Percentiles rank a stretch among this genome's conserved stretches.
These are phyloP conservation scores for Wickerhamomyces chaumierensis DNA, from an alignment of 805 yeast genomes.

Conservation along the genomic window DNA sequence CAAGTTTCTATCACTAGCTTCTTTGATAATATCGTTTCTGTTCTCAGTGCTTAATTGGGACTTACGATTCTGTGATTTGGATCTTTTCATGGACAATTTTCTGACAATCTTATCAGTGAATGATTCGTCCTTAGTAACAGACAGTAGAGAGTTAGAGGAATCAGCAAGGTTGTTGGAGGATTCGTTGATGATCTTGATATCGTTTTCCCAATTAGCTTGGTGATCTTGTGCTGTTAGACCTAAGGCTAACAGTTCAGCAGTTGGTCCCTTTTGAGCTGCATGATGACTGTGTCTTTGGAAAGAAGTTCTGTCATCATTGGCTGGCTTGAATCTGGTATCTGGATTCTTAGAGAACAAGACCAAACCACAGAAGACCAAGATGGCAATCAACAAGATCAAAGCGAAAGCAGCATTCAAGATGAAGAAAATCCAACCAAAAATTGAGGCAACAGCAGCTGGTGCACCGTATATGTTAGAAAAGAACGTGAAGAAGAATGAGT, in stretches of 20 bases:
- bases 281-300: slow-evolving; percentile 44
- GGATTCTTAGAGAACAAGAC: slow-evolving; percentile 73
- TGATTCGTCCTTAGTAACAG: slow-evolving; percentile 19
- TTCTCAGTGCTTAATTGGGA: slow-evolving; percentile 1
- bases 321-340: slow-evolving; percentile 79
- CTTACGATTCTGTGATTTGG: slow-evolving; percentile 13
- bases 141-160: slow-evolving; percentile 9
- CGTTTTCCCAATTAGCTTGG: slow-evolving; percentile 60
- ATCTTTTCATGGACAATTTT: slow-evolving; percentile 25
- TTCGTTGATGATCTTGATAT: slow-evolving; percentile 21
- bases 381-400: slow-evolving; percentile 56
- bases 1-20: slow-evolving; percentile 8
- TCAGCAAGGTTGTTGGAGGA: slow-evolving; percentile 4
- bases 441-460: slow-evolving; percentile 63
- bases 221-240: slow-evolving; percentile 81
- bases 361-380: slow-evolving; percentile 52
- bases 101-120: slow-evolving; percentile 33
- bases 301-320: slow-evolving; percentile 85
- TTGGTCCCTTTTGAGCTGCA: slow-evolving; percentile 21
- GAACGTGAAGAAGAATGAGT: slow-evolving; percentile 77
- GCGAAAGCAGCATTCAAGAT: slow-evolving; percentile 84
- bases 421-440: slow-evolving; percentile 90
- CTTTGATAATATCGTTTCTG: neutral
- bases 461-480: slow-evolving; percentile 80
- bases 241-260: slow-evolving; percentile 53